These are phyloP conservation scores for Xylariales sp. DNA, from an alignment of 2,329 filamentous ascomycete genomes.

Conservation along the genomic window DNA sequence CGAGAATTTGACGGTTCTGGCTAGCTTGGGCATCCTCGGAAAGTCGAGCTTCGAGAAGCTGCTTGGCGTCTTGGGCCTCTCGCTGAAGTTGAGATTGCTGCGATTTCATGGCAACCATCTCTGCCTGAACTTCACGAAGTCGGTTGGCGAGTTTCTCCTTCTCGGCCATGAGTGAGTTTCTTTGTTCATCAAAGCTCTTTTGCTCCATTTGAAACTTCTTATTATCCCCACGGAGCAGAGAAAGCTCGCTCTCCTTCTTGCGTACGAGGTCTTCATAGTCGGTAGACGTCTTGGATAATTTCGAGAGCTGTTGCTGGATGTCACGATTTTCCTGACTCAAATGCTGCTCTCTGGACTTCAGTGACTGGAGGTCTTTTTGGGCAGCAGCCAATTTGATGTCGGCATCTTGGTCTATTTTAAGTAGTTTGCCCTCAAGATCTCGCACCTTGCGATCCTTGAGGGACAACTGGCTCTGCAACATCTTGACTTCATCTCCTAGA, in stretches of 20 bases:
- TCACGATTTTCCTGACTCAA: conserved; percentile 76
- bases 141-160: conserved; percentile 74
- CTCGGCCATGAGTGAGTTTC: conserved; percentile 63
- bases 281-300: conserved; percentile 86
- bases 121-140: conserved; percentile 80
- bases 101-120: conserved; percentile 80
- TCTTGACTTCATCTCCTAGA: conserved; percentile 78
- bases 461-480: conserved; percentile 84
- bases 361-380: conserved; percentile 73
- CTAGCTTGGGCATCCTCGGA: conserved; percentile 84
- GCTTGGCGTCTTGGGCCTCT: conserved; percentile 84
- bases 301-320: conserved; percentile 77
- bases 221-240: conserved; percentile 78
- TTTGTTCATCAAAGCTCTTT: conserved; percentile 74
- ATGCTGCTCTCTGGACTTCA: conserved; percentile 70
- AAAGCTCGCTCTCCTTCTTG: conserved; percentile 89
- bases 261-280: conserved; percentile 93
- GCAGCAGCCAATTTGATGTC: conserved; percentile 77
- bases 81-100: conserved; percentile 81
- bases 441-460: conserved; percentile 87
- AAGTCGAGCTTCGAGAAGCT: conserved; percentile 79
- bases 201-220: conserved; percentile 80
- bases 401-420: conserved; percentile 83
- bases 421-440: conserved; percentile 78
- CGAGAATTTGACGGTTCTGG: conserved; percentile 76